Evolutionary conservation across 2,329 filamentous ascomycete species (phyloP), one percentile per base, ranked within the genome.

Genomic region (Leptographium lundbergii): DNA sequence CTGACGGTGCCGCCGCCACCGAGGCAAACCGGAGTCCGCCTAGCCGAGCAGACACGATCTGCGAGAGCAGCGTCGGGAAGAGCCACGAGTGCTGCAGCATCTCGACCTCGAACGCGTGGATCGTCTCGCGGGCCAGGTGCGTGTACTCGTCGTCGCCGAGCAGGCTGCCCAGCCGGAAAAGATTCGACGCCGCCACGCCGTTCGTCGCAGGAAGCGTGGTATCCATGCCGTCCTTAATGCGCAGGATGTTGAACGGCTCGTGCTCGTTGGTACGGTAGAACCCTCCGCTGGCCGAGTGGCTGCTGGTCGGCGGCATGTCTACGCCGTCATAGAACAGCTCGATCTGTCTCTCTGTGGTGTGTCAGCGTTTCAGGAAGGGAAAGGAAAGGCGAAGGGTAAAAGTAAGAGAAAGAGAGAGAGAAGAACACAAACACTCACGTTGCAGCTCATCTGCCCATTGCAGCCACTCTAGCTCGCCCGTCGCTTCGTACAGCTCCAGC

Each of bases 171-270:
- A 95, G 76, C 0, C 89, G 85, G 72, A 94, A 88, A n/a, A 97
- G 76, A 68, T 97, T 97, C 19, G 82, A 80, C 0, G 89, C 88
- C n/a, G 88, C 87, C 6, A 92, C 81, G 47, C 89, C 90, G 69
- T 99, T 99, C 57, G 89, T 87, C 0, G 90, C 94, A 0, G 94
- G 94, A 61, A 94, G 87, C 1, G 90, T 86, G 6, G 89, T 89
- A 71, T 99, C 94, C 81, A 96, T 96, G 63, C 91, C 94, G 63
- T 95, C 90, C 73, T 99, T 99, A 56, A 96, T 81, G 27, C 92
- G 86, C 61, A 97, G 81, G 61, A 96, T 86, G 32, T 87, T 80
- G 66, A 91, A 83, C 0, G 84, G 75, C 11, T 86, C 83, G 50
- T 78, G 72, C 14, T 76, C 73, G 5, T 79, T 74, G 1, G 87